phyloP scores from a whole-genome alignment of 495 filamentous ascomycete genomes.

The Podospora pseudopauciseta region DNA sequence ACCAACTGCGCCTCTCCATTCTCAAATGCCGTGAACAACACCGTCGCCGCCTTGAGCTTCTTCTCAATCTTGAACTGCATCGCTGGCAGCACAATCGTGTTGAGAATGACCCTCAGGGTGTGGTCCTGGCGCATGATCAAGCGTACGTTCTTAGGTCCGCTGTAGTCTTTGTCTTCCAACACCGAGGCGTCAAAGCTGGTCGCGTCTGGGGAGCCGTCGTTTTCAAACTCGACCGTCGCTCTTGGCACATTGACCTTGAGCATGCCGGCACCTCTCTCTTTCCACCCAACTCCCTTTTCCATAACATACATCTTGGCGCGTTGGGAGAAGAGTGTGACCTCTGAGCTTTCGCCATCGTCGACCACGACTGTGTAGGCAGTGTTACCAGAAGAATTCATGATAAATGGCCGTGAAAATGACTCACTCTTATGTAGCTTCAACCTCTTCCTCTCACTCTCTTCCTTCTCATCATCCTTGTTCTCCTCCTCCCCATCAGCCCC shows the following conservation, averaged over 20 bases:
- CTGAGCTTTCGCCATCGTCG: conserved; percentile 69
- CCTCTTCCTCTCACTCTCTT: conserved; percentile 59
- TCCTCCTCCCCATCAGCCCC: conserved; percentile 21
- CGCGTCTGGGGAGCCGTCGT: conserved; percentile 39
- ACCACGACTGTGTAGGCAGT: conserved; percentile 37
- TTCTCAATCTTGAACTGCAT: conserved; percentile 70
- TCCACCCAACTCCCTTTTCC: conserved; percentile 65
- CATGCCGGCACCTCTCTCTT: conserved; percentile 77
- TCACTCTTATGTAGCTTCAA: conserved; percentile 64
- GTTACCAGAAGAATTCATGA: conserved; percentile 26
- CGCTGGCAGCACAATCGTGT: conserved; percentile 67
- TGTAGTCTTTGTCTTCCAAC: conserved; percentile 43
- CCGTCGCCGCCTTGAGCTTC: conserved; percentile 53
- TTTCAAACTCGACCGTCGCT: conserved; percentile 45
- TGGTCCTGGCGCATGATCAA: conserved; percentile 87
- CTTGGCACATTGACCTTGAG: conserved; percentile 78
- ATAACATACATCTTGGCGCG: conserved; percentile 75
- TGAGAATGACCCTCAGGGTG: conserved; percentile 79
- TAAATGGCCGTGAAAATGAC: conserved; percentile 20
- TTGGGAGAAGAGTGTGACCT: conserved; percentile 63
- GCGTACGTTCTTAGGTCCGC: conserved; percentile 45
- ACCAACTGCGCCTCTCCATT: conserved; percentile 57
- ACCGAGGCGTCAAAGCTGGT: conserved; percentile 48
- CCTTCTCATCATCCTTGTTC: conserved; percentile 37
- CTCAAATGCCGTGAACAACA: conserved; percentile 56